Percentiles rank a stretch among this genome's conserved stretches.
phyloP scores from a whole-genome alignment of 2,329 filamentous ascomycete species.

The Sclerotinia trifoliorum region DNA sequence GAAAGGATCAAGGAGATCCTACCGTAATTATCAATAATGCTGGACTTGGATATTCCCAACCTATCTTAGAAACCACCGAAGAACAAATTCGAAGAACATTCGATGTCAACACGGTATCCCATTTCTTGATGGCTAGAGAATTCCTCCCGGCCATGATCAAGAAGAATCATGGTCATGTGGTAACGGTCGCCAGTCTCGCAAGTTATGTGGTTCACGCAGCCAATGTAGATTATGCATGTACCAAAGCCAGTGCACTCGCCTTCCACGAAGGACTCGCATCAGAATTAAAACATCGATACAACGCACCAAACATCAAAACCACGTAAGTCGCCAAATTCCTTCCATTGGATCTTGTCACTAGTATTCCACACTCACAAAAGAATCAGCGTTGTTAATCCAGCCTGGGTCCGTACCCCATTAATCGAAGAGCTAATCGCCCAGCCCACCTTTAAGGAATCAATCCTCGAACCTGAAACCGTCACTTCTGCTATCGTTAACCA shows the following conservation, averaged over 20 bases:
- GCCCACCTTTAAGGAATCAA: slow-evolving; percentile 49
- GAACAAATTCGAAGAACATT: slow-evolving; percentile 62
- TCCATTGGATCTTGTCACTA: neutral
- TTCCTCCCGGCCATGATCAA: slow-evolving; percentile 67
- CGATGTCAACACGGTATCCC: slow-evolving; percentile 66
- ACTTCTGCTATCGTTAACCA: slow-evolving; percentile 60
- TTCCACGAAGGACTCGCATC: slow-evolving; percentile 65
- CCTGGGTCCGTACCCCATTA: slow-evolving; percentile 58
- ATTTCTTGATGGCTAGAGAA: slow-evolving; percentile 62
- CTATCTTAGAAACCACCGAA: slow-evolving; percentile 57
- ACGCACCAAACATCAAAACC: slow-evolving; percentile 58
- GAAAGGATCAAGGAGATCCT: slow-evolving; percentile 57
- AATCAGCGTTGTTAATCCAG: slow-evolving; percentile 59
- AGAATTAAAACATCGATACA: slow-evolving; percentile 58
- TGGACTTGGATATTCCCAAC: slow-evolving; percentile 57
- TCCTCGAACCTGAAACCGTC: slow-evolving; percentile 60
- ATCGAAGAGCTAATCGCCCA: slow-evolving; percentile 53
- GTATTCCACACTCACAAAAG: slow-evolving; percentile 10
- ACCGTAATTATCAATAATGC: slow-evolving; percentile 74
- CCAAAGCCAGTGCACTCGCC: slow-evolving; percentile 63
- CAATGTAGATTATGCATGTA: slow-evolving; percentile 63
- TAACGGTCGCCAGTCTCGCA: slow-evolving; percentile 59
- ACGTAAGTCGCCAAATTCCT: slow-evolving; percentile 32
- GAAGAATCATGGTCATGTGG: slow-evolving; percentile 67
- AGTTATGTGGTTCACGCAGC: slow-evolving; percentile 30